phyloP scores from a whole-genome alignment of 495 filamentous ascomycete genomes.

The Neurospora sp. region DNA sequence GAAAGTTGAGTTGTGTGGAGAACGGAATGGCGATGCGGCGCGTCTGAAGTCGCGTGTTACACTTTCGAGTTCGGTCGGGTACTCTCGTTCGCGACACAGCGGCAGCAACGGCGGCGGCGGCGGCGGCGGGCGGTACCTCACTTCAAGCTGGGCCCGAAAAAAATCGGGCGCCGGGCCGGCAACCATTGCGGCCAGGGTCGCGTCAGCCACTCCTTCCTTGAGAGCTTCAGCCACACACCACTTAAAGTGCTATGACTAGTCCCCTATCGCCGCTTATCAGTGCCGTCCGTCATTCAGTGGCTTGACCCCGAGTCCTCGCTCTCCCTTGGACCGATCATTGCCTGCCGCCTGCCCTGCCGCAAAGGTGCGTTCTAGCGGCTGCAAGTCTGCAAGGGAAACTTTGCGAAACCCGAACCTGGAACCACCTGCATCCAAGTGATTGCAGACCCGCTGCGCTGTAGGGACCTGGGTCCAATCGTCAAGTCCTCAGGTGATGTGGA shows the following conservation, averaged over 20 bases:
- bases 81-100: background rate
- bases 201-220: background rate
- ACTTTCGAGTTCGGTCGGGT: background rate
- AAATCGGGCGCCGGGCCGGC: background rate
- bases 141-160: background rate
- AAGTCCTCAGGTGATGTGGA: background rate
- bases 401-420: background rate
- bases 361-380: background rate
- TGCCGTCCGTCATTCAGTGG: background rate
- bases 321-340: background rate
- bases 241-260: background rate
- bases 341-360: background rate
- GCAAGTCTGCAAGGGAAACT: background rate
- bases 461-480: background rate
- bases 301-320: background rate
- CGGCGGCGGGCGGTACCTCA: background rate
- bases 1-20: background rate
- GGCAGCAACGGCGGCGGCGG: background rate
- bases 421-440: background rate
- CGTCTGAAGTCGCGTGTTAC: background rate
- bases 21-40: background rate
- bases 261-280: background rate
- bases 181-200: background rate
- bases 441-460: background rate
- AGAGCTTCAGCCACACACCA: background rate